A percentile compares a stretch with the other conserved stretches of the same genome.
phyloP scores from a whole-genome alignment of 2,329 filamentous ascomycete species.

The Alternaria triticimaculans region DNA sequence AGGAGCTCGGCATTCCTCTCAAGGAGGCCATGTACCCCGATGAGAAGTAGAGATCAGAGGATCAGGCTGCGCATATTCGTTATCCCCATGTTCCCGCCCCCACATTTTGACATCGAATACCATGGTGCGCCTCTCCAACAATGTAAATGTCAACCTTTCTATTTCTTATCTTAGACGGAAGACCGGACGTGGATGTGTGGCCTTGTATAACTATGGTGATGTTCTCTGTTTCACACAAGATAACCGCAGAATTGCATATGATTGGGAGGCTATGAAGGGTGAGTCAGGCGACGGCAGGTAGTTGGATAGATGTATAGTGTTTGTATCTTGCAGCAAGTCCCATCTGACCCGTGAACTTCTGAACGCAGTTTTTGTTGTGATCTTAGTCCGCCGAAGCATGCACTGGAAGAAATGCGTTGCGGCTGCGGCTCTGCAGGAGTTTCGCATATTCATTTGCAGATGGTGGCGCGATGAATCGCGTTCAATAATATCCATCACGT shows the following conservation, averaged over 20 bases:
- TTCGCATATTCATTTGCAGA: neutral
- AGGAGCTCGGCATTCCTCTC: constrained; percentile 89
- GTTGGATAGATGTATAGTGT: neutral
- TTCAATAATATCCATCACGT: neutral
- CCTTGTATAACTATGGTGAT: constrained; percentile 39
- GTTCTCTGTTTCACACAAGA: constrained; percentile 24
- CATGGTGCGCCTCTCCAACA: constrained; percentile 20
- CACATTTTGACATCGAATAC: constrained; percentile 17
- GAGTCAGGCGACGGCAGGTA: neutral
- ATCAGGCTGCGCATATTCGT: constrained; percentile 13
- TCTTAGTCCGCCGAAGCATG: neutral
- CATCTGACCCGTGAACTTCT: neutral
- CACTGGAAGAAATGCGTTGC: neutral
- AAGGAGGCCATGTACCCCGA: constrained; percentile 92
- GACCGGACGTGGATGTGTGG: constrained; percentile 19
- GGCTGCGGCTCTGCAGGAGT: neutral
- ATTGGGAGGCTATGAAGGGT: neutral
- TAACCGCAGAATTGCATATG: neutral
- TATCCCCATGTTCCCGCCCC: constrained; percentile 11
- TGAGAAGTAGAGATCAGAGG: constrained; percentile 34
- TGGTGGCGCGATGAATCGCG: neutral
- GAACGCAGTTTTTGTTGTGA: neutral
- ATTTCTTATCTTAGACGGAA: constrained; percentile 29
- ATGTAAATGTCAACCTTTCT: constrained; percentile 32
- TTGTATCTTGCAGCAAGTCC: neutral